A percentile compares a stretch with the other conserved stretches of the same genome.
Evolutionary conservation across 2,329 filamentous ascomycete genomes (phyloP).

Genomic region (Orbilia brochopaga): DNA sequence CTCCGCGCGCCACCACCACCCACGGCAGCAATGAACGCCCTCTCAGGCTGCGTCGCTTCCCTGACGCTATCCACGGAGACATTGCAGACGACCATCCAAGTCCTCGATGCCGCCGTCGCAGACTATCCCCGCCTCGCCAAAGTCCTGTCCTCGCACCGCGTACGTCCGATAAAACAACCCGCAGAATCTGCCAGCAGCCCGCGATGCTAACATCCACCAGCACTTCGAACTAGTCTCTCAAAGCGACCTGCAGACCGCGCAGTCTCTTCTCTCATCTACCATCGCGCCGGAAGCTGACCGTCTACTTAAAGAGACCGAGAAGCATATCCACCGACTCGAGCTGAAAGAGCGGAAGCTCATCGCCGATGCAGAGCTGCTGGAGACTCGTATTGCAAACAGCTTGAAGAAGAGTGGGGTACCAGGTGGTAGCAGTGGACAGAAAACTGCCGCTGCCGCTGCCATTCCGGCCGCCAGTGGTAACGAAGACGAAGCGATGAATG

Average conservation of each 20-base stretch:
- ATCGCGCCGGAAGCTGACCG: slow-evolving; percentile 84
- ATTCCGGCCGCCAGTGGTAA: slow-evolving; percentile 41
- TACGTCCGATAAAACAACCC: slow-evolving; percentile 57
- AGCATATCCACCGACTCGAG: slow-evolving; percentile 80
- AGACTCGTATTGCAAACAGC: slow-evolving; percentile 63
- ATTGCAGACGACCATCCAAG: slow-evolving; percentile 67
- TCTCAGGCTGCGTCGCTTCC: slow-evolving; percentile 64
- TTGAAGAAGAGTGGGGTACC: slow-evolving; percentile 54
- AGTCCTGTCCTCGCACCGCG: slow-evolving; percentile 67
- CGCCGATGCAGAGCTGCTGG: slow-evolving; percentile 80
- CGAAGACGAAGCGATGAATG: slow-evolving; percentile 58
- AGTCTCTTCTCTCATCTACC: slow-evolving; percentile 82
- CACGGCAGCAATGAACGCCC: slow-evolving; percentile 51
- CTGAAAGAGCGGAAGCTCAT: slow-evolving; percentile 83
- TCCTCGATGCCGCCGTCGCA: slow-evolving; percentile 62
- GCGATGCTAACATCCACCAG: slow-evolving; percentile 59
- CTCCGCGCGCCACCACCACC: not conserved
- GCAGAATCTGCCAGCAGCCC: not conserved
- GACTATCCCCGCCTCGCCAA: slow-evolving; percentile 64
- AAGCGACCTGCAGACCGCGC: slow-evolving; percentile 78
- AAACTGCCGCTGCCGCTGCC: slow-evolving; percentile 1
- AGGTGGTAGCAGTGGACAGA: slow-evolving; percentile 51
- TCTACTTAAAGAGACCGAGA: slow-evolving; percentile 80
- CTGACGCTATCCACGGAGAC: slow-evolving; percentile 67
- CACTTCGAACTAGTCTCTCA: slow-evolving; percentile 94